phyloP scores from a whole-genome alignment of 2,329 filamentous ascomycete genomes.

The Pseudodiploospora longispora region DNA sequence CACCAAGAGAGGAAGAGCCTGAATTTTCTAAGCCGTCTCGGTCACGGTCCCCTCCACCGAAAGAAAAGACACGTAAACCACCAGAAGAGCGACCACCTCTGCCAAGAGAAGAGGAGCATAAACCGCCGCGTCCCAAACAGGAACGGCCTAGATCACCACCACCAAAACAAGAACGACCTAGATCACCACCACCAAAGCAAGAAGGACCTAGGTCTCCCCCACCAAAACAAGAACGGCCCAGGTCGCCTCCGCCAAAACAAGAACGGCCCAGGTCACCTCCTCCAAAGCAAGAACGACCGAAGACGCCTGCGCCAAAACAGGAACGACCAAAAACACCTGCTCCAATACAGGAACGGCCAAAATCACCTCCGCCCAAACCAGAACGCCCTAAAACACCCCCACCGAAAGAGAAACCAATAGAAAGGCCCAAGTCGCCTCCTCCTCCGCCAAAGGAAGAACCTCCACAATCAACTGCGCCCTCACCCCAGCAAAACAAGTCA shows the following conservation, averaged over 20 bases:
- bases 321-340: too few species aligned
- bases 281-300: slow-evolving; percentile 3
- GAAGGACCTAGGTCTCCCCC: slow-evolving; percentile 13
- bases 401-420: too few species aligned
- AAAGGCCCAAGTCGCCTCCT: too few species aligned
- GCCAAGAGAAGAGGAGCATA: slow-evolving; percentile 14
- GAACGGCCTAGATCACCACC: slow-evolving; percentile 13
- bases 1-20: too few species aligned
- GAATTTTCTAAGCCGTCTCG: too few species aligned
- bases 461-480: too few species aligned
- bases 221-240: slow-evolving; percentile 15
- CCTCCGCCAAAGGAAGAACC: too few species aligned
- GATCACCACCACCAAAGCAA: slow-evolving; percentile 14
- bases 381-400: not conserved
- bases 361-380: not conserved
- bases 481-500: not conserved
- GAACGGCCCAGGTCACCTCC: slow-evolving; percentile 12
- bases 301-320: not conserved
- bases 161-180: slow-evolving; percentile 14
- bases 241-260: slow-evolving; percentile 14
- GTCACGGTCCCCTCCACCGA: too few species aligned
- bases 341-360: not conserved
- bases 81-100: slow-evolving; percentile 1
- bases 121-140: slow-evolving; percentile 14
- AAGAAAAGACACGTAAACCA: too few species aligned